Percentiles rank a stretch among this genome's conserved stretches.
These are phyloP conservation scores for Boletus tylopilopsis DNA, from an alignment of 768 basidiomycete genomes.

Conservation along the genomic window DNA sequence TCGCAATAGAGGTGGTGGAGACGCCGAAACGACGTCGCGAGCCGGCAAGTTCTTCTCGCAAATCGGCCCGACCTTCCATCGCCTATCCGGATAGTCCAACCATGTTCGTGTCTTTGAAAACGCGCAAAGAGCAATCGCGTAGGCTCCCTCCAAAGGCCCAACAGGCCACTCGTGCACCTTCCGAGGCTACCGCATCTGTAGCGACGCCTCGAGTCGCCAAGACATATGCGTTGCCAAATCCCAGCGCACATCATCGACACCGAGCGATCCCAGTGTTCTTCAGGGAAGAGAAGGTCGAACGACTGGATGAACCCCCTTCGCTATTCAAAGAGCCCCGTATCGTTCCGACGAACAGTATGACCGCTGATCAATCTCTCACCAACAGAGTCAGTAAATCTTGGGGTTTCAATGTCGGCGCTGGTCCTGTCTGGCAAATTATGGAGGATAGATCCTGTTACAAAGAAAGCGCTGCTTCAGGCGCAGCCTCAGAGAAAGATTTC, in stretches of 20 bases:
- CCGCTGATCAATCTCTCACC: conserved; percentile 42
- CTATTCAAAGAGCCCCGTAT: conserved; percentile 45
- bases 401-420: conserved; percentile 71
- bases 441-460: conserved; percentile 81
- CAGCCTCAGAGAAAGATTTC: conserved; percentile 40
- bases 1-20: conserved; percentile 16
- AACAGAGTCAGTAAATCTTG: conserved; percentile 63
- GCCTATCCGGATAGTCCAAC: not conserved
- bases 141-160: conserved; percentile 19
- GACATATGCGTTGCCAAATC: conserved; percentile 57
- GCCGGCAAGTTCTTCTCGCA: conserved; percentile 2
- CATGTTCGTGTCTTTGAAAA: conserved; percentile 5
- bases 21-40: conserved; percentile 10
- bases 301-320: conserved; percentile 48
- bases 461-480: conserved; percentile 41
- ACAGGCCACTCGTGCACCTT: conserved; percentile 1
- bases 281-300: conserved; percentile 49
- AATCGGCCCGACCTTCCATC: not conserved
- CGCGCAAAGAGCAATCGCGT: conserved; percentile 12
- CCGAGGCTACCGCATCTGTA: conserved; percentile 5
- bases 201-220: conserved; percentile 27
- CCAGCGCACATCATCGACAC: conserved; percentile 71
- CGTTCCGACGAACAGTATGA: conserved; percentile 54
- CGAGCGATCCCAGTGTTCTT: conserved; percentile 59
- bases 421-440: conserved; percentile 73